Base-by-base conservation (phyloP, 768 basidiomycete species). In the Tylopilus felleus region DNA sequence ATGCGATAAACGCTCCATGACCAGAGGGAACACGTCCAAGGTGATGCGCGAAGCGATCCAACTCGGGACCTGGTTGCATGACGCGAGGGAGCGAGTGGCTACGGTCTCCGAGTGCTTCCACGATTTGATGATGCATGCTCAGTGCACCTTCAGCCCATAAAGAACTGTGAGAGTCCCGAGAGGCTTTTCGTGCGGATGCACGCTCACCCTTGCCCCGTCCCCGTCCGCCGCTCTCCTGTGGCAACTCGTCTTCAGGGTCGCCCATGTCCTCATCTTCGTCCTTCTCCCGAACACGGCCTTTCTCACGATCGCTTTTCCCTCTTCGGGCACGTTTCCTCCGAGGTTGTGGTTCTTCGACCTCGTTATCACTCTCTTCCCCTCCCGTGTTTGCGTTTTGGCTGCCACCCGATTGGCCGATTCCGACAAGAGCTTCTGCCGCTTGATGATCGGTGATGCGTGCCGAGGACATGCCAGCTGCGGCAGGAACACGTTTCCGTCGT, bases 401-500 rank as follows among this genome's bases (percentile, higher is more conserved):
- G 36, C 70, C 63, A 55, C 71, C 71, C 17, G 66, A 69, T 48
- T 89, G 81, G 28, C 89, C 88, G 31, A 93, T 90, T 44, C 88
- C 85, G 41, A 93, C 90, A 41, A 94, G 83, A 4, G 90, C 86
- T 72, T 93, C 92, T 12, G 92, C 92, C 2, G 92, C 92, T 35
- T 90, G 90, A 66, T 92, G 90, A 67, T 94, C 92, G 12, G 86
- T 80, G 76, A 90, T 80, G 27, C 79, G 76, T 60, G 74, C 75
- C 52, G 60, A 77, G 59, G 59, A 75, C 68, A 70, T 68, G 58
- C 70, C 66, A 53, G 71, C 80, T 19, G 88, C 93, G 47, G 96
- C 95, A 33, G 97, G 94, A 39, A 99, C 95, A 61, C 97, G 87
- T 74, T 98, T 98, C 60, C 97, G 80, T 31, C 97, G 83, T 75